Conservation (phyloP, 257 asterid species). For the Plantago major region DNA sequence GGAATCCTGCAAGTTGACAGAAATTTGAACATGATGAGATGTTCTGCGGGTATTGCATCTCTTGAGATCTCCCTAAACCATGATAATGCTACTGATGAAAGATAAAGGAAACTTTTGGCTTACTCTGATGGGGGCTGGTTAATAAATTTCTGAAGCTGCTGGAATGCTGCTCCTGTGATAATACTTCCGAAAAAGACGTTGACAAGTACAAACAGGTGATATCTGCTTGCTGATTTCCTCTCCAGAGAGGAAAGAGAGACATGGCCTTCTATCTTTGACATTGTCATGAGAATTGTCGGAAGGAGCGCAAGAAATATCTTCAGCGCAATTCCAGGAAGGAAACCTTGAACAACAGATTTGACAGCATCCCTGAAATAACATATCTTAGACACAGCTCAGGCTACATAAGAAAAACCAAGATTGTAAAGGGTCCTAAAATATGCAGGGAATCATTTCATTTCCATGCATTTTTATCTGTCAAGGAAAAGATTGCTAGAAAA, state of each 20-base stretch:
- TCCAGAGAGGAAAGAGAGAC: slow-evolving; percentile 75
- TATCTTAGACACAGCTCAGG: slow-evolving; percentile 7
- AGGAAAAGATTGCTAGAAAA: neutral
- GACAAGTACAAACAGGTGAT: slow-evolving; percentile 71
- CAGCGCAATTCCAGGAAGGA: slow-evolving; percentile 91
- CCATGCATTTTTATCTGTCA: neutral
- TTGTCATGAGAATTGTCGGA: slow-evolving; percentile 69
- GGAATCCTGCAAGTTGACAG: slow-evolving; percentile 64
- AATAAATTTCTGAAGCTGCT: slow-evolving; percentile 75
- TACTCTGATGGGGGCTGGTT: slow-evolving; percentile 83
- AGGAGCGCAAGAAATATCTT: slow-evolving; percentile 74
- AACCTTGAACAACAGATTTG: slow-evolving; percentile 79
- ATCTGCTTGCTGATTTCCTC: slow-evolving; percentile 72
- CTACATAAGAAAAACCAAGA: neutral
- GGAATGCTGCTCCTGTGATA: slow-evolving; percentile 80
- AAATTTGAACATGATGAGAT: slow-evolving; percentile 6
- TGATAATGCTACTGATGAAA: neutral
- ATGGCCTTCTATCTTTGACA: slow-evolving; percentile 83
- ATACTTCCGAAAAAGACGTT: slow-evolving; percentile 90
- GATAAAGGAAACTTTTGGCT: slow-evolving; percentile 10
- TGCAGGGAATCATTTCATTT: neutral
- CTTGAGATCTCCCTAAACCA: too few relatives aligned
- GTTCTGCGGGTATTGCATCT: too few relatives aligned
- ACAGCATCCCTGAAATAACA: slow-evolving; percentile 50
- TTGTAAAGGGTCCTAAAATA: neutral